Conservation (phyloP, 768 basidiomycete genomes). For the Podaxis sp. region DNA sequence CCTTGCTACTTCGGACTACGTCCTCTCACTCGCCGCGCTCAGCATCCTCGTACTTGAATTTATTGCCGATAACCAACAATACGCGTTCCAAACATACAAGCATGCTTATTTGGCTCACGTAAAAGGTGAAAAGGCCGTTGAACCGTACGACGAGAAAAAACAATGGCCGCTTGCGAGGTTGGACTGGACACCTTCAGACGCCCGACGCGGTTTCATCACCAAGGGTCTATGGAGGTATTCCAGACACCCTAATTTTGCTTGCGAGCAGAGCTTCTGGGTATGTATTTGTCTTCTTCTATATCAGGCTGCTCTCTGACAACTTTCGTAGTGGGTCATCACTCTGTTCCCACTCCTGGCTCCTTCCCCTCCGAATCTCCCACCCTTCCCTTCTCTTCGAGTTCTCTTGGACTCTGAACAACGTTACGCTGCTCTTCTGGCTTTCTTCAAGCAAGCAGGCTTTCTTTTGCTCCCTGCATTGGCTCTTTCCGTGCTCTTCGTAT, state of each 20-base stretch:
- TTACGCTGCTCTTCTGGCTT: conserved; percentile 25
- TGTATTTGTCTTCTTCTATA: conserved; percentile 18
- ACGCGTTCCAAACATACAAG: conserved; percentile 79
- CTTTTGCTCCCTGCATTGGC: conserved; percentile 50
- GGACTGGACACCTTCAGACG: conserved; percentile 63
- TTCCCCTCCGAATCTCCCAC: conserved; percentile 22
- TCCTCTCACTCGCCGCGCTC: conserved; percentile 56
- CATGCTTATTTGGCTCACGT: conserved; percentile 35
- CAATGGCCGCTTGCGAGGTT: conserved; percentile 68
- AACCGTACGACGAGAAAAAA: conserved; percentile 35
- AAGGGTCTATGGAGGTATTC: conserved; percentile 83
- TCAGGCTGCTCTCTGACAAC: neutral
- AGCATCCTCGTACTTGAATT: conserved; percentile 66
- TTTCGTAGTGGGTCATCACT: conserved; percentile 57
- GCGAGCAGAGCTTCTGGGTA: conserved; percentile 88
- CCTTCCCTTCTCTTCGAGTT: conserved; percentile 13
- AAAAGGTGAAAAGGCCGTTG: conserved; percentile 25
- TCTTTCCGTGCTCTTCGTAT: conserved; percentile 68
- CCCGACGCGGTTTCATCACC: conserved; percentile 78
- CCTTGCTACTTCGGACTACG: conserved; percentile 56
- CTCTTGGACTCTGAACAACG: conserved; percentile 16
- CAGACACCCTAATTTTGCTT: conserved; percentile 90
- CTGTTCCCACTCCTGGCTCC: conserved; percentile 58
- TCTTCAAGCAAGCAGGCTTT: conserved; percentile 11
- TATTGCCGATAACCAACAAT: conserved; percentile 90